Percentiles rank a stretch among this genome's conserved stretches.
Conservation (phyloP, 768 basidiomycete species). For the Harrya chromipes region DNA sequence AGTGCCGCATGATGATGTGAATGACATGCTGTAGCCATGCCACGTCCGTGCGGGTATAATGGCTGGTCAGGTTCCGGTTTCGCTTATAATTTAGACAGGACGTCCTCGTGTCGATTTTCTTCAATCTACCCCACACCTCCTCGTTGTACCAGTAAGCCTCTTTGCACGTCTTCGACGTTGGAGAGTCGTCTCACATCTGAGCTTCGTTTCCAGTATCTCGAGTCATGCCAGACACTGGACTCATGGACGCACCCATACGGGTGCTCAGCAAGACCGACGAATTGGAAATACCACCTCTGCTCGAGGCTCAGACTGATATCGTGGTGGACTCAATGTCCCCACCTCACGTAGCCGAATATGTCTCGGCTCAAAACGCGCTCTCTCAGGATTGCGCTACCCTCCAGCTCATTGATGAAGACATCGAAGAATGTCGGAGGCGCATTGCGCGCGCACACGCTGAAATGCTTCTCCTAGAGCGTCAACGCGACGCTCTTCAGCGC, state of each 20-base stretch:
- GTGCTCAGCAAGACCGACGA: background rate
- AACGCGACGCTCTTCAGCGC: slow-evolving; percentile 15
- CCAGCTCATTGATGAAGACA: slow-evolving; percentile 11
- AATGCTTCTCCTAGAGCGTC: slow-evolving; percentile 17
- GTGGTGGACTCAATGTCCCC: slow-evolving; percentile 23
- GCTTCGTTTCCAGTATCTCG: slow-evolving; percentile 2
- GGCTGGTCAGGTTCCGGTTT: background rate
- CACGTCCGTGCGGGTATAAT: background rate
- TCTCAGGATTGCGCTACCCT: slow-evolving; percentile 15
- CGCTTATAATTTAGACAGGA: slow-evolving; percentile 7
- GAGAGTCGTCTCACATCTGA: background rate
- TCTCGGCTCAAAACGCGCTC: slow-evolving; percentile 19
- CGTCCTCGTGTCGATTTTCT: background rate
- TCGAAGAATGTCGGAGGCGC: slow-evolving; percentile 17
- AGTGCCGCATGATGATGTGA: background rate
- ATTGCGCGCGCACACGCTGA: slow-evolving; percentile 14
- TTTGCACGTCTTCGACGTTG: background rate
- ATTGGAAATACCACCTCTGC: background rate
- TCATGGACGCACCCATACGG: background rate
- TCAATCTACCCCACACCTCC: background rate
- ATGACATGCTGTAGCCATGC: background rate
- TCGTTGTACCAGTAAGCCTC: slow-evolving; percentile 5
- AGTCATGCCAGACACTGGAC: background rate
- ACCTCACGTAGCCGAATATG: slow-evolving; percentile 17
- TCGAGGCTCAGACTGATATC: slow-evolving; percentile 5